Evolutionary conservation across 345 rosid genomes (phyloP).

Genomic region (Clausena lansium): DNA sequence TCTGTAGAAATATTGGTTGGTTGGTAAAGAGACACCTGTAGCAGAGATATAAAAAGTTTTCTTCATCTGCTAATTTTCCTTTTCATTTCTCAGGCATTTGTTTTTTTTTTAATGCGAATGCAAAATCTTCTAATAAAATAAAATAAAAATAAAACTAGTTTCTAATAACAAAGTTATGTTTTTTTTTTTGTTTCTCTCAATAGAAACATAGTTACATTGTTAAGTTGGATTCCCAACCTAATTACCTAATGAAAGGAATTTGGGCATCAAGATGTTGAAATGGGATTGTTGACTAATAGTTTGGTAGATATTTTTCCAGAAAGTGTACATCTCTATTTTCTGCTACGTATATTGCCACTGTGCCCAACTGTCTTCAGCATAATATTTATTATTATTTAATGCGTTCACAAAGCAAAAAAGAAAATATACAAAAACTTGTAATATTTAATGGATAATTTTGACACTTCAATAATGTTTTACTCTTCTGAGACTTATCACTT

Average conservation of each 20-base stretch:
- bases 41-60: not conserved
- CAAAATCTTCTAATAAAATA: too few relatives aligned
- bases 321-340: too few relatives aligned
- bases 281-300: not conserved
- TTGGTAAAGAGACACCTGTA: not conserved
- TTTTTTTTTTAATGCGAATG: too few relatives aligned
- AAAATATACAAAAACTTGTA: not conserved
- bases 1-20: not conserved
- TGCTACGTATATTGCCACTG: not conserved
- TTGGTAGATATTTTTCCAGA: too few relatives aligned
- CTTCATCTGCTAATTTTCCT: too few relatives aligned
- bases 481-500: not conserved
- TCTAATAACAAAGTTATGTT: too few relatives aligned
- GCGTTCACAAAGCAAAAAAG: too few relatives aligned
- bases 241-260: not conserved
- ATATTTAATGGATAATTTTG: not conserved
- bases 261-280: not conserved
- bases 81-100: too few relatives aligned
- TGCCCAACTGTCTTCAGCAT: not conserved
- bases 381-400: too few relatives aligned
- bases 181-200: not conserved
- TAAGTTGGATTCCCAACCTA: not conserved
- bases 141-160: too few relatives aligned
- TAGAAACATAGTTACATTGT: not conserved
- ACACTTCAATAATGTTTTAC: not conserved